A percentile compares a stretch with the other conserved stretches of the same genome.
These are phyloP conservation scores for Monilinia polystroma DNA, from an alignment of 2,329 filamentous ascomycete species.

Conservation along the genomic window DNA sequence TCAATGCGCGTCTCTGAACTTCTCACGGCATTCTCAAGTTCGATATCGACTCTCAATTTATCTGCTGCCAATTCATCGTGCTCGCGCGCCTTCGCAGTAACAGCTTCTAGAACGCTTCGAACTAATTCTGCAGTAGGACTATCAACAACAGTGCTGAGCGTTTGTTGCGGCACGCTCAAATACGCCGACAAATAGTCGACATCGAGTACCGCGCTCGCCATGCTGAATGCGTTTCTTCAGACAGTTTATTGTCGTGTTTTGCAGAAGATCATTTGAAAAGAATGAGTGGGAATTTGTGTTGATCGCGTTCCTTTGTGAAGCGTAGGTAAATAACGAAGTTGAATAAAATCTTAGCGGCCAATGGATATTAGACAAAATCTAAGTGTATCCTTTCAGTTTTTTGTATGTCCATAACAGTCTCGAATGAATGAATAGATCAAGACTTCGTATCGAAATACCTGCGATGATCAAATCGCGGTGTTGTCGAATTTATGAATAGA, in stretches of 20 bases:
- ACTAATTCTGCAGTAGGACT: slow-evolving; percentile 78
- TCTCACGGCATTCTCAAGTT: slow-evolving; percentile 86
- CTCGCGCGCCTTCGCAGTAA: slow-evolving; percentile 77
- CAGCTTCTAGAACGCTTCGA: slow-evolving; percentile 67
- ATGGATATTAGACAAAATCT: slow-evolving; percentile 5
- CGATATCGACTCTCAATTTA: slow-evolving; percentile 86
- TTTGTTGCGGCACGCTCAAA: slow-evolving; percentile 65
- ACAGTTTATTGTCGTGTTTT: slow-evolving; percentile 15
- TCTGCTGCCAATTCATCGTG: slow-evolving; percentile 79
- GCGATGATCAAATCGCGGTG: slow-evolving; percentile 22
- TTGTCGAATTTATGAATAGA: slow-evolving; percentile 20
- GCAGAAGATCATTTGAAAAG: slow-evolving; percentile 20
- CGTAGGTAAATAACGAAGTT: slow-evolving; percentile 5
- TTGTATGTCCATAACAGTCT: background rate
- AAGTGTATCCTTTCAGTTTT: background rate
- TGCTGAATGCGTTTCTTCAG: slow-evolving; percentile 41
- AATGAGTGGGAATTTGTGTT: slow-evolving; percentile 10
- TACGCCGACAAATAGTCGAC: slow-evolving; percentile 71
- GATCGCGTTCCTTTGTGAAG: slow-evolving; percentile 18
- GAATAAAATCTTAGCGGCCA: background rate
- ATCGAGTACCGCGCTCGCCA: slow-evolving; percentile 65
- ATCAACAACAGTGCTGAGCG: slow-evolving; percentile 59
- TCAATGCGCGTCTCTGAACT: slow-evolving; percentile 80
- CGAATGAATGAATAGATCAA: background rate
- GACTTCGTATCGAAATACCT: slow-evolving; percentile 7